These are phyloP conservation scores for Yarrowia yakushimensis DNA, from an alignment of 805 yeast genomes.

Conservation along the genomic window DNA sequence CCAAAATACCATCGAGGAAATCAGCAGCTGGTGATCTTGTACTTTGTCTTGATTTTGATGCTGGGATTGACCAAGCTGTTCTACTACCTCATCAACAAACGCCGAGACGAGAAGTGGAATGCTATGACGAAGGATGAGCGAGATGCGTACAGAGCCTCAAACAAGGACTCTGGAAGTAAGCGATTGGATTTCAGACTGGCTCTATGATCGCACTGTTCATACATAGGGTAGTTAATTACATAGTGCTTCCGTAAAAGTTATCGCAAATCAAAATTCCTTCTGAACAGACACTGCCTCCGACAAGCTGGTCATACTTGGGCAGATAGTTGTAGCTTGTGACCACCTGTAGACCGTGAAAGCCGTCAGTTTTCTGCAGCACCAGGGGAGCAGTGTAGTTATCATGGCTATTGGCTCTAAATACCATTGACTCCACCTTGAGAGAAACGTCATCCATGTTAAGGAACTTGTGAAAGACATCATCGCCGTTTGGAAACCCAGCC, in stretches of 20 bases:
- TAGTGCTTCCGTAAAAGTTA: not conserved
- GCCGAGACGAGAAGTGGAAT: constrained; percentile 50
- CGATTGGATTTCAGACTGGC: constrained; percentile 52
- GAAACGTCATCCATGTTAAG: not conserved
- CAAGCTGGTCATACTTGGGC: not conserved
- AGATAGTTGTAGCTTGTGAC: not conserved
- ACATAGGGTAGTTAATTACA: not conserved
- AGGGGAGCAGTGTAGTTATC: constrained; percentile 1
- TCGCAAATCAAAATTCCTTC: constrained; percentile 1
- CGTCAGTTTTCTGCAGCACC: not conserved
- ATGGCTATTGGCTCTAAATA: not conserved
- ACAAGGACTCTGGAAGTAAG: constrained; percentile 54
- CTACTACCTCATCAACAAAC: constrained; percentile 36
- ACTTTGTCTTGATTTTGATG: constrained; percentile 28
- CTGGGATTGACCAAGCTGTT: constrained; percentile 35
- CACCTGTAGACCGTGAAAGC: not conserved
- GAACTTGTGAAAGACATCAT: not conserved
- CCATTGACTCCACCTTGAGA: not conserved
- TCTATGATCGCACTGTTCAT: not conserved
- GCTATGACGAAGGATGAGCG: constrained; percentile 49
- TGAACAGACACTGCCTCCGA: constrained; percentile 5
- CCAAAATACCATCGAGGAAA: constrained; percentile 64
- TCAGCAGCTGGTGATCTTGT: constrained; percentile 32
- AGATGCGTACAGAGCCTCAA: constrained; percentile 44
- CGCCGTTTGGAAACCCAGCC: not conserved